Percentiles rank a stretch among this genome's conserved stretches.
Conservation (phyloP, 129 eudicot genomes). For the Helianthus tuberosus region DNA sequence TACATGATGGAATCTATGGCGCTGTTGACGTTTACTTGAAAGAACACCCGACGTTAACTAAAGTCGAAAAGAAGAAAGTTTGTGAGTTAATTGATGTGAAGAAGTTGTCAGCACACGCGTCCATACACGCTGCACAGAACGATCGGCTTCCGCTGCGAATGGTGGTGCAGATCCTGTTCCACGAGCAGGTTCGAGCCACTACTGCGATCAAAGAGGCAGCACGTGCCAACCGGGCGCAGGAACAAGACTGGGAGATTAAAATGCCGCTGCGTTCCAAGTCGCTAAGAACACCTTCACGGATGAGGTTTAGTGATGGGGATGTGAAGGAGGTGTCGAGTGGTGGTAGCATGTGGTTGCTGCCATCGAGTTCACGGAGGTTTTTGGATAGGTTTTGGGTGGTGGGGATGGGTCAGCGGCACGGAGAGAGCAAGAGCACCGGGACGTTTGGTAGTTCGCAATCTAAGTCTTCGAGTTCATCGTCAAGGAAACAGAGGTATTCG, state of each 20-base stretch:
- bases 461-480: constrained; percentile 58
- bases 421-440: constrained; percentile 73
- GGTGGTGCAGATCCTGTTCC: constrained; percentile 80
- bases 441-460: constrained; percentile 79
- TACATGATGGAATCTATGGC: constrained; percentile 73
- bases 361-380: constrained; percentile 79
- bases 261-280: constrained; percentile 48
- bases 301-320: constrained; percentile 53
- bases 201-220: constrained; percentile 39
- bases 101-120: constrained; percentile 58
- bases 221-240: constrained; percentile 26
- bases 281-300: constrained; percentile 48
- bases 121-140: constrained; percentile 87
- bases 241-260: constrained; percentile 53
- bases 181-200: constrained; percentile 71
- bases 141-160: constrained; percentile 79
- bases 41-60: constrained; percentile 67
- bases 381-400: constrained; percentile 81
- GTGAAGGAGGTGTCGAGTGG: constrained; percentile 40
- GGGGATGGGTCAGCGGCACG: constrained; percentile 49
- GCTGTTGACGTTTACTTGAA: constrained; percentile 79
- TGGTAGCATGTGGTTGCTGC: constrained; percentile 61
- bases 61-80: constrained; percentile 67
- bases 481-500: constrained; percentile 77
- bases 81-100: constrained; percentile 77